Base-by-base conservation (phyloP, 2,329 filamentous ascomycete genomes). In the Orbilia quercus region DNA sequence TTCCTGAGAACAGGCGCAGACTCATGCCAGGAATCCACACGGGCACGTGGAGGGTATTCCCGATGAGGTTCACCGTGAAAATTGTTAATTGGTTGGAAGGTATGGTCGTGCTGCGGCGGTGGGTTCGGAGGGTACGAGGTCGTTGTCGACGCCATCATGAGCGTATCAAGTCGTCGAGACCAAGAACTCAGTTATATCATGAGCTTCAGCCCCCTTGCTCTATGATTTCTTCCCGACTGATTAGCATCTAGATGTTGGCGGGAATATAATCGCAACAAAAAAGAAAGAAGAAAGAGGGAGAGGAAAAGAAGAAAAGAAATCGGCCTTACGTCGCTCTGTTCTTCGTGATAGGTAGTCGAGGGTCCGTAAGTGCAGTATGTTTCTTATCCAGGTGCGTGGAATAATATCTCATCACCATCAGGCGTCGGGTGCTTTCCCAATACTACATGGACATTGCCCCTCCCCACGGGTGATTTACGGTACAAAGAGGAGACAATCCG, bases 331-430 rank as follows among this genome's bases (percentile, higher is more conserved):
- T 72, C 67, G 67, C 42, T 71, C 16, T 28, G 42, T 42, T 63
- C 45, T 63, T 51, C 31, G 48, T 38, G 57, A 63, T 40, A 63
- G 48, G 66, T 63, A 42, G 53, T 64, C 31, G 57, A 63, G 42
- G 45, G 53, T 38, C 45, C 38, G 63, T 58, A 55, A 54, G 55
- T 62, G 64, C 64, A 53, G 51, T 57, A 54, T 60, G 54, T 58
- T 64, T 64, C 67, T 72, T 59, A 63, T 63, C 67, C 59, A 64
- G 53, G 59, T 72, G 67, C 53, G 59, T 64, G 59, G 67, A 72
- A 59, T 72, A 72, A 72, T 72, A 72, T 72, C 67, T 72, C 58
- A 72, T 72, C 67, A 71, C 66, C 66, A 72, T 64, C 53, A 72
- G 67, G 59, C 59, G 51, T 72, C 67, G 67, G 67, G 59, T 71